Percentiles rank a stretch among this genome's conserved stretches.
Conservation (phyloP, 176 grass and related monocot genomes). For the Raddia guianensis region DNA sequence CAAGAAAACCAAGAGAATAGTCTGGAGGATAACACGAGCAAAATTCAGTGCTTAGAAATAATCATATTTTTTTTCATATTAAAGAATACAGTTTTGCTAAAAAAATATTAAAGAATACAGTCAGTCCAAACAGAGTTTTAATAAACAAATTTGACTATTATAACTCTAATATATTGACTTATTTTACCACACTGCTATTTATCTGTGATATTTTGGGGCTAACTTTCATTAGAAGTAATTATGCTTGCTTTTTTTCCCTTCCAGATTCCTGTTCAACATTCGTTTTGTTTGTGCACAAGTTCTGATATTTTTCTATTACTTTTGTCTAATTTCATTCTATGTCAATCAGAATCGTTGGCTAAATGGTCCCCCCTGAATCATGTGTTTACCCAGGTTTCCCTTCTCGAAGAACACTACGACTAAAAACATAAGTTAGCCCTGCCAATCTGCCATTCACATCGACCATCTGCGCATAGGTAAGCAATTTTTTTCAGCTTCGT, state of each 20-base stretch:
- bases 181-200: slow-evolving; percentile 7
- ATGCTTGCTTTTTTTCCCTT: slow-evolving; percentile 15
- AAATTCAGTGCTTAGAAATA: slow-evolving; percentile 17
- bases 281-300: neutral
- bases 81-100: neutral
- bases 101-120: slow-evolving; percentile 6
- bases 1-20: slow-evolving; percentile 22
- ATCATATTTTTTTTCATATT: neutral
- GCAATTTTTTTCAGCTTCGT: neutral
- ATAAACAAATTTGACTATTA: slow-evolving; percentile 17
- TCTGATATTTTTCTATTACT: neutral
- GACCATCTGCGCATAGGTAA: slow-evolving; percentile 30
- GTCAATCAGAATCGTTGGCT: neutral
- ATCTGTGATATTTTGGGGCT: slow-evolving; percentile 18
- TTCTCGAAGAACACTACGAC: neutral
- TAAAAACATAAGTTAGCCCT: slow-evolving; percentile 9
- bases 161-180: slow-evolving; percentile 25
- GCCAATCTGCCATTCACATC: neutral
- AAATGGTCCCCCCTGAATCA: slow-evolving; percentile 26
- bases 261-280: neutral
- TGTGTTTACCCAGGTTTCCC: slow-evolving; percentile 31
- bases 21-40: slow-evolving; percentile 21
- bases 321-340: slow-evolving; percentile 4
- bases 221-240: slow-evolving; percentile 24
- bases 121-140: slow-evolving; percentile 4